A percentile compares a stretch with the other conserved stretches of the same genome.
Evolutionary conservation across 2,329 filamentous ascomycete genomes (phyloP).

Genomic region (Knufia fluminis): DNA sequence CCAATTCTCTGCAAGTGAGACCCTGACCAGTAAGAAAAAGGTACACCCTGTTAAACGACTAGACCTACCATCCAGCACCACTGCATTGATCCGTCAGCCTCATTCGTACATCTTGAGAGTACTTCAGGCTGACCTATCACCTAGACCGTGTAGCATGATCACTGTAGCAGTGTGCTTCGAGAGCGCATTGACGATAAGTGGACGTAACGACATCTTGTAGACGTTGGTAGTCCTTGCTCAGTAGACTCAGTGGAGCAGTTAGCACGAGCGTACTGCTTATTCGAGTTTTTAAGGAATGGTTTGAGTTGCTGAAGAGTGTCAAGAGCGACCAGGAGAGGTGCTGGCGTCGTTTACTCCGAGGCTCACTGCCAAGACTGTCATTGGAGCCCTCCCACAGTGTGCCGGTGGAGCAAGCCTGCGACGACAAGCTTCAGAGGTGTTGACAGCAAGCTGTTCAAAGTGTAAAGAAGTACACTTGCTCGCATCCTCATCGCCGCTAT

Average conservation of each 20-base stretch:
- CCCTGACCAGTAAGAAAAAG: conserved; percentile 35
- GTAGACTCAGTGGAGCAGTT: no score
- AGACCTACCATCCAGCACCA: conserved; percentile 38
- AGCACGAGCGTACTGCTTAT: no score
- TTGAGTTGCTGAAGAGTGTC: no score
- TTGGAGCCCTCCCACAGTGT: not conserved
- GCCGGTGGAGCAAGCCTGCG: not conserved
- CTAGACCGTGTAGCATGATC: conserved; percentile 87
- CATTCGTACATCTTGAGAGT: not conserved
- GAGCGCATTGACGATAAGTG: conserved; percentile 67
- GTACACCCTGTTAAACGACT: not conserved
- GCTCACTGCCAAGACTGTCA: not conserved
- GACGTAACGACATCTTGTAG: conserved; percentile 22
- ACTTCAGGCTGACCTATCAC: conserved; percentile 60
- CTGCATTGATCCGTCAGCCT: conserved; percentile 27
- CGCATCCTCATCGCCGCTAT: no score
- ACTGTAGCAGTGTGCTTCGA: conserved; percentile 85
- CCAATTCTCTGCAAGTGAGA: conserved; percentile 78
- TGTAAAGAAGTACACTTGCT: no score
- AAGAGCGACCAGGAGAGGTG: no score
- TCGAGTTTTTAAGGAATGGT: no score
- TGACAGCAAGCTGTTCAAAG: not conserved
- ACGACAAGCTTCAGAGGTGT: not conserved
- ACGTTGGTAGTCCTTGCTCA: no score
- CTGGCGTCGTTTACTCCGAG: conserved; percentile 1